phyloP scores from a whole-genome alignment of 345 rosid species.

The Eucalyptus camaldulensis region DNA sequence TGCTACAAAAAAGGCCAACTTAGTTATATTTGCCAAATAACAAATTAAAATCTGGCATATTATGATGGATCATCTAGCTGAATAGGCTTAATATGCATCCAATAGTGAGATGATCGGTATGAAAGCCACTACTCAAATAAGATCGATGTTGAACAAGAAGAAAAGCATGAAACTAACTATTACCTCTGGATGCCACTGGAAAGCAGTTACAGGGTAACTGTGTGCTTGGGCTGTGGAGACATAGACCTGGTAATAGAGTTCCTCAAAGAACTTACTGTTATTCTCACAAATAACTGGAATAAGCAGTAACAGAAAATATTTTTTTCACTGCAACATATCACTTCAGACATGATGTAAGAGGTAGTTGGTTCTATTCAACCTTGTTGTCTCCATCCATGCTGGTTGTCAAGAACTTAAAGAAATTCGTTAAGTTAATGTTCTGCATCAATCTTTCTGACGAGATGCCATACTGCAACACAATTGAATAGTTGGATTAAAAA shows the following conservation, averaged over 20 bases:
- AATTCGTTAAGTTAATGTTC: slow-evolving; percentile 32
- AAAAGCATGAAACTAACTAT: no score
- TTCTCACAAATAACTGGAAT: neutral
- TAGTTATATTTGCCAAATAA: no score
- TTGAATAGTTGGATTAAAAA: neutral
- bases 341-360: neutral
- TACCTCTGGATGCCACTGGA: no score
- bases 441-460: slow-evolving; percentile 39
- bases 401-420: slow-evolving; percentile 75
- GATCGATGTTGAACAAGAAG: no score
- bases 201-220: no score
- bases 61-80: no score
- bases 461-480: slow-evolving; percentile 53
- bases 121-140: no score
- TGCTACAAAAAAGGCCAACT: no score
- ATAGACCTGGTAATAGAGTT: neutral
- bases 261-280: neutral
- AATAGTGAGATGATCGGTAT: fast-evolving
- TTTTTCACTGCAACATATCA: neutral
- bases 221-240: no score
- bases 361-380: slow-evolving; percentile 12
- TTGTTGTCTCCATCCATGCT: slow-evolving; percentile 47
- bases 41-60: no score
- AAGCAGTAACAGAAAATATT: neutral
- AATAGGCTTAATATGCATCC: no score